Conservation (phyloP, 441 rosid genomes). For the Capsella rubella region DNA sequence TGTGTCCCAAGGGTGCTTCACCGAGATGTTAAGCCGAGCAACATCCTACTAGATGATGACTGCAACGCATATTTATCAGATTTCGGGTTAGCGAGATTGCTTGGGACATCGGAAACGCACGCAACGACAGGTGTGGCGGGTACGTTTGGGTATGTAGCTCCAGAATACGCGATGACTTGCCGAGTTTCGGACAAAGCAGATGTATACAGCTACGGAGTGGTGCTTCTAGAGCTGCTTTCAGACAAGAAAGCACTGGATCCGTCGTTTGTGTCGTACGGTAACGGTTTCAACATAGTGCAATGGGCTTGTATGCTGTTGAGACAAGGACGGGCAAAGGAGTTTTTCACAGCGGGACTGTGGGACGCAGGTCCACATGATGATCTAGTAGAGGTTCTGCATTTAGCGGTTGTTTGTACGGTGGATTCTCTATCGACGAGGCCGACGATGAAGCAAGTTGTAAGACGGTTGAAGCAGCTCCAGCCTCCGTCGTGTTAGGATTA, state of each 20-base stretch:
- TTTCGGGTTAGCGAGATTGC: conserved; percentile 87
- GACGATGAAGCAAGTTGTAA: conserved; percentile 86
- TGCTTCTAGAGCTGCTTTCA: conserved; percentile 85
- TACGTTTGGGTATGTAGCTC: conserved; percentile 95
- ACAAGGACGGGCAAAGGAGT: conserved; percentile 84
- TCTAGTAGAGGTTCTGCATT: conserved; percentile 78
- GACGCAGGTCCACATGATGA: conserved; percentile 86
- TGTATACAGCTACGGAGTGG: conserved; percentile 95
- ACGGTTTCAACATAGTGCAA: conserved; percentile 52
- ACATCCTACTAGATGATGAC: conserved; percentile 81
- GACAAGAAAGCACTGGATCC: conserved; percentile 97
- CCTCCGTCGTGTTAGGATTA: conserved; percentile 39
- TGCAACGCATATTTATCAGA: conserved; percentile 84
- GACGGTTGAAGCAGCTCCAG: conserved; percentile 65
- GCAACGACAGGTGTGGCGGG: conserved; percentile 95
- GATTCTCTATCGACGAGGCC: conserved; percentile 85
- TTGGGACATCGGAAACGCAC: conserved; percentile 92
- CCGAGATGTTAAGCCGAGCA: conserved; percentile 93
- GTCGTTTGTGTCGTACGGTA: conserved; percentile 65
- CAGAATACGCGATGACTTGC: conserved; percentile 97
- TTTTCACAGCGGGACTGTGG: conserved; percentile 82
- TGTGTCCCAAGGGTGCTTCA: conserved; percentile 95
- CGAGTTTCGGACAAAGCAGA: conserved; percentile 94
- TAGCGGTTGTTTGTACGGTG: conserved; percentile 84
- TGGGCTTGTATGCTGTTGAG: conserved; percentile 65